Conservation (phyloP, 768 basidiomycete genomes). For the Boletus barrowsii region DNA sequence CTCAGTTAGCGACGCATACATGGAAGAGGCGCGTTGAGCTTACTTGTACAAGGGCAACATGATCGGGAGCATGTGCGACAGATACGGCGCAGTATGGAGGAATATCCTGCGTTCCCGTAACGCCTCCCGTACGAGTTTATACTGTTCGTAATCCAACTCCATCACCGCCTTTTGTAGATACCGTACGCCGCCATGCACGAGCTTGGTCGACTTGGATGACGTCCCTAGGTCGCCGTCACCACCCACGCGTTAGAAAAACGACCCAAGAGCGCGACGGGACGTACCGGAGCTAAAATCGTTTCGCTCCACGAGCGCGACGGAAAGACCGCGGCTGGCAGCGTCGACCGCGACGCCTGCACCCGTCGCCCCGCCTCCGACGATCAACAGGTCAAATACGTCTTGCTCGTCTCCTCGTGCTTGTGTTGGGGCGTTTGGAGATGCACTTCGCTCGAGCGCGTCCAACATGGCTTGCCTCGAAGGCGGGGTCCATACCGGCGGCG, state of each 20-base stretch:
- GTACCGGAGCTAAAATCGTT: conserved; percentile 88
- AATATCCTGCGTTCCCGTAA: conserved; percentile 91
- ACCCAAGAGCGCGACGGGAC: conserved; percentile 13
- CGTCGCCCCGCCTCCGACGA: conserved; percentile 94
- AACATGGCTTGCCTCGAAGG: conserved; percentile 69
- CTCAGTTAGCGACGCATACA: conserved; percentile 4
- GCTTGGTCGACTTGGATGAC: conserved; percentile 95
- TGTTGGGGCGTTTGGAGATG: not conserved
- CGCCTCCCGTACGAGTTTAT: conserved; percentile 94
- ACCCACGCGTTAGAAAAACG: no score
- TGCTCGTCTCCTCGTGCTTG: conserved; percentile 45
- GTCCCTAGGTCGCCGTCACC: conserved; percentile 55
- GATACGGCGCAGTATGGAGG: conserved; percentile 92
- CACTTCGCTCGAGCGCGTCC: conserved; percentile 38
- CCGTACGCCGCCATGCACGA: conserved; percentile 96
- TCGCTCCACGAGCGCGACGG: conserved; percentile 89
- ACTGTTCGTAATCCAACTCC: conserved; percentile 95
- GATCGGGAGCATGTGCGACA: conserved; percentile 90
- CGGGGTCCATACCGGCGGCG: conserved; percentile 78
- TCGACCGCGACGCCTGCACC: conserved; percentile 97
- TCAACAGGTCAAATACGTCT: conserved; percentile 72
- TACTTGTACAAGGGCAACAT: conserved; percentile 96
- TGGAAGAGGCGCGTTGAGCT: conserved; percentile 11
- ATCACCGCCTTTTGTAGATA: conserved; percentile 97
- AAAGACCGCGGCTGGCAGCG: conserved; percentile 86